Conservation (phyloP, 768 basidiomycete species). For the Mycena galopus region DNA sequence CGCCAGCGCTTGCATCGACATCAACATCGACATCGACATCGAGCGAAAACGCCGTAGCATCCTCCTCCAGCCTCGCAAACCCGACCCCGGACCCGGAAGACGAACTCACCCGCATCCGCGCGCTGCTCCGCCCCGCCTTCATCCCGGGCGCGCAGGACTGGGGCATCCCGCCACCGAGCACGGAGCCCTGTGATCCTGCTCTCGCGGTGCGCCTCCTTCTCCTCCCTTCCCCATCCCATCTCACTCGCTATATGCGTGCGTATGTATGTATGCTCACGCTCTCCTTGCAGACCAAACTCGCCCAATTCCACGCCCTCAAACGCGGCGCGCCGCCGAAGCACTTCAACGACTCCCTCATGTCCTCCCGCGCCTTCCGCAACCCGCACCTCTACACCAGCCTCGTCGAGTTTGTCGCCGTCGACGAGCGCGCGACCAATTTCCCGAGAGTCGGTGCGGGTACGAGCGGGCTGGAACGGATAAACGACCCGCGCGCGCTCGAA, state of each 20-base stretch:
- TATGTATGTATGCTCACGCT: conserved; percentile 2
- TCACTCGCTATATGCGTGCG: too few relatives aligned
- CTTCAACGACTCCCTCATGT: conserved; percentile 97
- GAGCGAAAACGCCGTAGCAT: conserved; percentile 34
- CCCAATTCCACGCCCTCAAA: conserved; percentile 83
- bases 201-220: conserved; percentile 62
- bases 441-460: too few relatives aligned
- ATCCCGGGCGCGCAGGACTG: conserved; percentile 78
- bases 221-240: neutral
- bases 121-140: conserved; percentile 70
- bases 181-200: conserved; percentile 69
- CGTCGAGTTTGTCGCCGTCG: conserved; percentile 93
- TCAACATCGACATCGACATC: conserved; percentile 32
- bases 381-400: conserved; percentile 96
- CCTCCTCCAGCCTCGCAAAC: conserved; percentile 41
- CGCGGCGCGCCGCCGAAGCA: conserved; percentile 75
- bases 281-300: conserved; percentile 76
- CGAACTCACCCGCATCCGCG: conserved; percentile 68
- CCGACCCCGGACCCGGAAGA: conserved; percentile 51
- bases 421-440: conserved; percentile 90
- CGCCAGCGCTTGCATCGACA: conserved; percentile 33
- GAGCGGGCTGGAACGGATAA: too few relatives aligned
- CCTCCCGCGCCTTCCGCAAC: conserved; percentile 93
- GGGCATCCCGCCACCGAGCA: conserved; percentile 78
- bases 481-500: too few relatives aligned